Conservation (phyloP, 176 grass and related monocot genomes). For the Sorghum bicolor region DNA sequence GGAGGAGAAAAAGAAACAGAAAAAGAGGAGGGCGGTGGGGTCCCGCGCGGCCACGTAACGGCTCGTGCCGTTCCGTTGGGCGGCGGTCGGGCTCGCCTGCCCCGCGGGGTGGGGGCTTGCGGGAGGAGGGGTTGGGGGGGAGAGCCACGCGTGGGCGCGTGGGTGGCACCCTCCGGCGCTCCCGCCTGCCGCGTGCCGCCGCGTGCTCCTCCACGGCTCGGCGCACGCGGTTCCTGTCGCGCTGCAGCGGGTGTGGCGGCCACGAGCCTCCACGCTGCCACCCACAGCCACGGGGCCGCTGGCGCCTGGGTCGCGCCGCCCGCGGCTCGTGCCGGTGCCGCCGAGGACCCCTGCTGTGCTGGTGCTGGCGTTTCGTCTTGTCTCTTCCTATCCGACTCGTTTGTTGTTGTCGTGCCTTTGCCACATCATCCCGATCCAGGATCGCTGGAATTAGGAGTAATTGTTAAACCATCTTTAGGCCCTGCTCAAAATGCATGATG, state of each 20-base stretch:
- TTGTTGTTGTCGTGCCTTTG: no score
- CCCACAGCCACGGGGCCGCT: not conserved
- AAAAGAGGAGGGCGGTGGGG: not conserved
- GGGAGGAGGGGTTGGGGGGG: not conserved
- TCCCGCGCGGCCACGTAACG: constrained; percentile 5
- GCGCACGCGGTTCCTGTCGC: not conserved
- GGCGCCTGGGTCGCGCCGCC: not conserved
- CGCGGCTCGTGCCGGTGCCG: not conserved
- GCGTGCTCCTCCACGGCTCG: not conserved
- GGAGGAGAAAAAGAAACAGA: not conserved
- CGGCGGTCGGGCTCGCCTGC: not conserved
- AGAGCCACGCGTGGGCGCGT: not conserved
- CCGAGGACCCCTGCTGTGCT: not conserved
- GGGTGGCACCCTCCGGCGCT: not conserved
- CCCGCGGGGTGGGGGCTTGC: not conserved
- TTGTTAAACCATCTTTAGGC: no score
- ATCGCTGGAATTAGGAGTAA: no score
- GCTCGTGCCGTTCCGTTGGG: constrained; percentile 22
- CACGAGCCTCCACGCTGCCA: constrained; percentile 5
- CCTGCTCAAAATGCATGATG: no score
- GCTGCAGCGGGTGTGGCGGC: not conserved
- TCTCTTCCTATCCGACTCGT: not conserved
- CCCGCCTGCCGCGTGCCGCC: constrained; percentile 26
- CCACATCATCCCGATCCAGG: no score
- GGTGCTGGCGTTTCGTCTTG: not conserved